Evolutionary conservation across 495 filamentous ascomycete genomes (phyloP).

Genomic region (Aspergillus hancockii): DNA sequence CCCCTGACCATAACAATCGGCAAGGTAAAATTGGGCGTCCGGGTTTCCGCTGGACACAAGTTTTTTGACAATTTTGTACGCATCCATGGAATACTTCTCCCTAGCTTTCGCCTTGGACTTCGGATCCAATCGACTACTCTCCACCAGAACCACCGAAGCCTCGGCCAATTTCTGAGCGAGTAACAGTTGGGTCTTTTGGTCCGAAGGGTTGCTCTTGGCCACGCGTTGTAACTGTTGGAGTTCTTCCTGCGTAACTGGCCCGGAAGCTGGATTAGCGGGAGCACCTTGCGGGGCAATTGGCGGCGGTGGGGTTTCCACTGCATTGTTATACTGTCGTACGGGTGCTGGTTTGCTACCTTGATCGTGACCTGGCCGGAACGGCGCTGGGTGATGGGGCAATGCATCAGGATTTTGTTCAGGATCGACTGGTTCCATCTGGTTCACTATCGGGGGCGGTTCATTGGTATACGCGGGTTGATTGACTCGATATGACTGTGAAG

Average conservation of each 20-base stretch:
- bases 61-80: conserved; percentile 88
- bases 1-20: conserved; percentile 85
- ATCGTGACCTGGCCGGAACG: conserved; percentile 75
- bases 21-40: conserved; percentile 92
- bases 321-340: conserved; percentile 67
- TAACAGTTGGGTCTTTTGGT: conserved; percentile 66
- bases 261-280: conserved; percentile 27
- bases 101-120: conserved; percentile 73
- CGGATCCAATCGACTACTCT: conserved; percentile 68
- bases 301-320: conserved; percentile 31
- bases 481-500: conserved; percentile 24
- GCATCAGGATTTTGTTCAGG: conserved; percentile 56
- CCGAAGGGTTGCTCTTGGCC: conserved; percentile 68
- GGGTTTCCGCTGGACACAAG: conserved; percentile 65
- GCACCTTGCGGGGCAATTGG: conserved; percentile 34
- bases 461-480: conserved; percentile 26
- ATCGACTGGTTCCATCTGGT: conserved; percentile 20
- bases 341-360: conserved; percentile 65
- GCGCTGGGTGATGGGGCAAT: conserved; percentile 76
- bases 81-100: conserved; percentile 82
- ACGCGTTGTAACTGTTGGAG: conserved; percentile 69
- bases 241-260: conserved; percentile 74
- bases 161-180: conserved; percentile 87
- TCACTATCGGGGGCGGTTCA: conserved; percentile 18
- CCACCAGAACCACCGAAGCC: conserved; percentile 74